phyloP scores from a whole-genome alignment of 1,284 basidiomycete species.

The Malassezia dermatis region DNA sequence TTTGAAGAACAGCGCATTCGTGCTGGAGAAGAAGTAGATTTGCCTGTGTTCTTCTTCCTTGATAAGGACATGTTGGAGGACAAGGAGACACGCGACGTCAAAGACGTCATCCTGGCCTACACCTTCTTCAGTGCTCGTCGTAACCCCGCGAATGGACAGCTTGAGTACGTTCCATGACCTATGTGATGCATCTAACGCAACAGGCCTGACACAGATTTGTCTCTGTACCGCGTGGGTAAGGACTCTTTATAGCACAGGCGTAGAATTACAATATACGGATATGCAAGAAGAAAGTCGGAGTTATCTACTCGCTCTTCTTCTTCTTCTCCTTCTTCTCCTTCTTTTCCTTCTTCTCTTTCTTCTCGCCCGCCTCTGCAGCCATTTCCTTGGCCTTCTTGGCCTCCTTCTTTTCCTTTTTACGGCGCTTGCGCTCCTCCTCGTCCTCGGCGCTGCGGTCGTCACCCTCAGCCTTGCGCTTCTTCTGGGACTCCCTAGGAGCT shows the following conservation, averaged over 20 bases:
- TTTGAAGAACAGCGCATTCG: constrained; percentile 95
- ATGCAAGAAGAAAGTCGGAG: not conserved
- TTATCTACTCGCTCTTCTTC: constrained; percentile 13
- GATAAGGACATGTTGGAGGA: constrained; percentile 93
- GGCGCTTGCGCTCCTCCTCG: constrained; percentile 44
- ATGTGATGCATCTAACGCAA: constrained; percentile 5
- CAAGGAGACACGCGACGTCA: constrained; percentile 69
- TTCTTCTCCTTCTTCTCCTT: constrained; percentile 33
- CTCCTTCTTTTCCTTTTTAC: constrained; percentile 48
- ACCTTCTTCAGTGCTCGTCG: constrained; percentile 75
- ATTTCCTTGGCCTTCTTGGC: constrained; percentile 40
- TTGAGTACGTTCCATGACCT: constrained; percentile 25
- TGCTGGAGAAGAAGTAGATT: constrained; percentile 91
- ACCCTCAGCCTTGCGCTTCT: constrained; percentile 24
- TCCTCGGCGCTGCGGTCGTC: constrained; percentile 21
- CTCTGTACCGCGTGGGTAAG: constrained; percentile 22
- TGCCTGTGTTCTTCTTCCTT: constrained; percentile 97
- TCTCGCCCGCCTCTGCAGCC: constrained; percentile 28
- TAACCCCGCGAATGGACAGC: constrained; percentile 41
- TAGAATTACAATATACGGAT: constrained; percentile 15
- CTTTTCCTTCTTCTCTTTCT: constrained; percentile 38
- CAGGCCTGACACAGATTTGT: constrained; percentile 41
- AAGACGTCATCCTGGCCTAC: constrained; percentile 87
- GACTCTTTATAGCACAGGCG: constrained; percentile 11
- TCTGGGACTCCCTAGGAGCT: constrained; percentile 27